phyloP scores from a whole-genome alignment of 345 rosid genomes.

The Pelargonium nanum region DNA sequence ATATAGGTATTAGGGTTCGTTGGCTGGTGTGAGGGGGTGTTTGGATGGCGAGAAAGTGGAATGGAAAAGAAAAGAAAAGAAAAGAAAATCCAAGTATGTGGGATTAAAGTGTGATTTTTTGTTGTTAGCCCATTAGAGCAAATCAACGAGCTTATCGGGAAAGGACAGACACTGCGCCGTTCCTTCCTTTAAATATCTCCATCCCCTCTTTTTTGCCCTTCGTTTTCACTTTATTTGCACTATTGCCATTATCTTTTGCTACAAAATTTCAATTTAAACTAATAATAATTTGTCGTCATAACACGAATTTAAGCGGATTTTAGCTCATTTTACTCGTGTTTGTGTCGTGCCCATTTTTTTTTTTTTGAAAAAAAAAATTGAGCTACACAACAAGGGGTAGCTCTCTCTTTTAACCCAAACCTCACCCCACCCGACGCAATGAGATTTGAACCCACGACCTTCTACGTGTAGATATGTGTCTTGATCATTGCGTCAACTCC shows the following conservation, averaged over 20 bases:
- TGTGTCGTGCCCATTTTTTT: too few relatives aligned
- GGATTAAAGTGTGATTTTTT: background rate
- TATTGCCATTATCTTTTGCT: slow-evolving; percentile 4
- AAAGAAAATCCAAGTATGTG: background rate
- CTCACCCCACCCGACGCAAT: too few relatives aligned
- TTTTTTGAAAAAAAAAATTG: too few relatives aligned
- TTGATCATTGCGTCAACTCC: too few relatives aligned
- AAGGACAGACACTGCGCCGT: slow-evolving; percentile 34
- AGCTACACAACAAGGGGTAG: too few relatives aligned
- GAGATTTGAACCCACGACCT: too few relatives aligned
- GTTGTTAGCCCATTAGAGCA: slow-evolving; percentile 23
- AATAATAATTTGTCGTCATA: too few relatives aligned
- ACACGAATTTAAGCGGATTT: too few relatives aligned
- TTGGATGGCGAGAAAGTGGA: background rate
- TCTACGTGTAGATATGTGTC: too few relatives aligned
- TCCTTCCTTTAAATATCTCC: slow-evolving; percentile 17
- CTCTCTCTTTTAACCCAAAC: too few relatives aligned
- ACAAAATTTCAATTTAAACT: background rate
- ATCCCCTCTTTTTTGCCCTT: slow-evolving; percentile 11
- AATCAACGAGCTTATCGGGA: slow-evolving; percentile 38
- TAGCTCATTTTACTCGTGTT: too few relatives aligned
- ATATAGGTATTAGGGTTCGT: background rate
- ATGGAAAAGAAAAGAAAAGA: background rate
- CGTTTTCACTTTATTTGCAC: background rate
- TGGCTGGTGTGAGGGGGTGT: too few relatives aligned